These are phyloP conservation scores for Eutypella sp. DNA, from an alignment of 2,329 filamentous ascomycete species.

Conservation along the genomic window DNA sequence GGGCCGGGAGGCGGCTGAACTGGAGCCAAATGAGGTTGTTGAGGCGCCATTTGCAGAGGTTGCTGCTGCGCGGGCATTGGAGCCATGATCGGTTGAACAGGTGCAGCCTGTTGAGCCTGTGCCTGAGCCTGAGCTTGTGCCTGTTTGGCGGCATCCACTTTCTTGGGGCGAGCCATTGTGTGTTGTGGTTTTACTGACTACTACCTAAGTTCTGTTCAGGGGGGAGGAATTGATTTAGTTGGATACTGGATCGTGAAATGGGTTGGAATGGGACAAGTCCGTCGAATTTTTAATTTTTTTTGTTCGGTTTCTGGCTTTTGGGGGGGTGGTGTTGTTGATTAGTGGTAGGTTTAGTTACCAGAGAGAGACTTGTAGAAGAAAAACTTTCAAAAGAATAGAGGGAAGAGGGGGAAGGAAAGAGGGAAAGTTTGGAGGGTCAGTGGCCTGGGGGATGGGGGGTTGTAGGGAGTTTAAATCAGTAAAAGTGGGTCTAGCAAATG, in stretches of 20 bases:
- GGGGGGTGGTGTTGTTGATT: too few relatives aligned
- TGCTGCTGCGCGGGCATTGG: conserved; percentile 25
- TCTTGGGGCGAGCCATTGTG: conserved; percentile 37
- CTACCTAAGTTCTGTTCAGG: too few relatives aligned
- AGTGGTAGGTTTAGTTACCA: not conserved
- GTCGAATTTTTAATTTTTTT: too few relatives aligned
- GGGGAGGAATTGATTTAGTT: too few relatives aligned
- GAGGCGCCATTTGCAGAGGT: conserved; percentile 11
- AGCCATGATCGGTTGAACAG: conserved; percentile 33
- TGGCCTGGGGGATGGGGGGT: not conserved
- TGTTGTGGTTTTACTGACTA: too few relatives aligned
- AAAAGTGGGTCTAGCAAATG: not conserved
- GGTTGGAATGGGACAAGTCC: too few relatives aligned
- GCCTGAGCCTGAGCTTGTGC: too few relatives aligned
- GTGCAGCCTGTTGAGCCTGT: conserved; percentile 31
- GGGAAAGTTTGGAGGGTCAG: not conserved
- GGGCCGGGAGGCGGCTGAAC: conserved; percentile 17
- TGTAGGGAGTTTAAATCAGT: conserved; percentile 1
- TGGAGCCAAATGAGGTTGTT: conserved; percentile 11
- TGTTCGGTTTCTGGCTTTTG: too few relatives aligned
- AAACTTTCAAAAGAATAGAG: not conserved
- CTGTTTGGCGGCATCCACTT: conserved; percentile 32
- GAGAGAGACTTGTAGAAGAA: not conserved
- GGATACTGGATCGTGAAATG: too few relatives aligned
- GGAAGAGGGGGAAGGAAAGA: not conserved